Evolutionary conservation across 257 asterid species (phyloP).

Genomic region (Jacaranda copaia): DNA sequence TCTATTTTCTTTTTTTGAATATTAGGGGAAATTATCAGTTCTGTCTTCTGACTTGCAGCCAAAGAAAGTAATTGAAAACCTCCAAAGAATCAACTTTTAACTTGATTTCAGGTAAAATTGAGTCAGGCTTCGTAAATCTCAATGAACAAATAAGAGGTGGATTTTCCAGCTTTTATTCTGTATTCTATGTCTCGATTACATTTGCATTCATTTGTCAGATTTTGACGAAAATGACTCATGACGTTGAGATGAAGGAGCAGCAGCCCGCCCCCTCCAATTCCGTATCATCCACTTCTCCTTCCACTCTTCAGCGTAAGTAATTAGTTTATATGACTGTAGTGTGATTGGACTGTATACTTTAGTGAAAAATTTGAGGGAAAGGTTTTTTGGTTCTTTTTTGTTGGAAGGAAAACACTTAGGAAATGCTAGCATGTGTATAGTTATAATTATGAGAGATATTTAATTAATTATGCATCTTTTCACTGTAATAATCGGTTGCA

Average conservation of each 20-base stretch:
- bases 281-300: constrained; percentile 50
- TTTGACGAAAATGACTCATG: constrained; percentile 74
- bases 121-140: constrained; percentile 10
- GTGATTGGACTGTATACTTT: constrained; percentile 4
- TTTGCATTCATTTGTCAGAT: constrained; percentile 51
- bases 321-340: neutral
- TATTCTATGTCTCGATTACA: constrained; percentile 34
- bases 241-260: constrained; percentile 93
- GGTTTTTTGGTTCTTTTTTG: neutral
- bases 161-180: constrained; percentile 39
- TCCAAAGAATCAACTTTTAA: constrained; percentile 19
- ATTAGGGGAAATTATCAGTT: neutral
- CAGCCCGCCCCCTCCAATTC: constrained; percentile 58
- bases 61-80: constrained; percentile 51
- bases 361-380: neutral
- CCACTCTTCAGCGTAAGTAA: constrained; percentile 67
- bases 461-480: neutral
- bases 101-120: constrained; percentile 36
- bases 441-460: neutral
- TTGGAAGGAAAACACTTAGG: constrained; percentile 1
- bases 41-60: constrained; percentile 43
- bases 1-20: neutral
- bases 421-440: neutral
- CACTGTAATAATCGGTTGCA: too few relatives aligned
- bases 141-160: neutral